A percentile compares a stretch with the other conserved stretches of the same genome.
These are phyloP conservation scores for Sapria himalayana DNA, from an alignment of 345 rosid species.

Conservation along the genomic window DNA sequence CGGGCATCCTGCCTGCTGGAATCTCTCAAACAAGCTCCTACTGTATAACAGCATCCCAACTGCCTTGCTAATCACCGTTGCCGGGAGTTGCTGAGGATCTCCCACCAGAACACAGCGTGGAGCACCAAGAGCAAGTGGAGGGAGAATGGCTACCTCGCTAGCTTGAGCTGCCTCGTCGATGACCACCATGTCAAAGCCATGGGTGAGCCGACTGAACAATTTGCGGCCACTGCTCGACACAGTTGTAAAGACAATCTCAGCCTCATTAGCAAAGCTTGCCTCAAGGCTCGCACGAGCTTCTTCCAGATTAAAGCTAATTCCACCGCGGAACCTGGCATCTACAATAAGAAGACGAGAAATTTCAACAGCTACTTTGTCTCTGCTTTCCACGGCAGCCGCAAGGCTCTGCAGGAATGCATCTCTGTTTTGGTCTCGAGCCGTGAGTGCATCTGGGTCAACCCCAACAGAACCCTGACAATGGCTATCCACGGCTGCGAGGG, in stretches of 20 bases:
- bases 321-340: conserved; percentile 61
- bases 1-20: conserved; percentile 95
- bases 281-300: conserved; percentile 95
- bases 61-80: conserved; percentile 95
- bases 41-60: conserved; percentile 90
- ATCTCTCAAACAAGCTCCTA: conserved; percentile 96
- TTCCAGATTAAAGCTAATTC: conserved; percentile 66
- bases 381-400: conserved; percentile 81
- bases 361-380: conserved; percentile 93
- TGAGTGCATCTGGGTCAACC: conserved; percentile 82
- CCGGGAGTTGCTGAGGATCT: conserved; percentile 99
- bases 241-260: conserved; percentile 97
- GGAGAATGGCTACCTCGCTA: conserved; percentile 87
- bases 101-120: conserved; percentile 97
- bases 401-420: conserved; percentile 72
- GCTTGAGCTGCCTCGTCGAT: conserved; percentile 99
- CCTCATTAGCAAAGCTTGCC: conserved; percentile 98
- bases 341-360: conserved; percentile 88
- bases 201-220: conserved; percentile 83
- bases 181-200: conserved; percentile 99
- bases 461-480: conserved; percentile 96
- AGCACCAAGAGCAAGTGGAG: conserved; percentile 93
- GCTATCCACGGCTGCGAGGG: conserved; percentile 45
- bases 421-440: conserved; percentile 80
- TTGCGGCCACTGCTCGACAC: conserved; percentile 99